Evolutionary conservation across 2,329 filamentous ascomycete species (phyloP).

Genomic region (Immersiporthe knoxdaviesiana): DNA sequence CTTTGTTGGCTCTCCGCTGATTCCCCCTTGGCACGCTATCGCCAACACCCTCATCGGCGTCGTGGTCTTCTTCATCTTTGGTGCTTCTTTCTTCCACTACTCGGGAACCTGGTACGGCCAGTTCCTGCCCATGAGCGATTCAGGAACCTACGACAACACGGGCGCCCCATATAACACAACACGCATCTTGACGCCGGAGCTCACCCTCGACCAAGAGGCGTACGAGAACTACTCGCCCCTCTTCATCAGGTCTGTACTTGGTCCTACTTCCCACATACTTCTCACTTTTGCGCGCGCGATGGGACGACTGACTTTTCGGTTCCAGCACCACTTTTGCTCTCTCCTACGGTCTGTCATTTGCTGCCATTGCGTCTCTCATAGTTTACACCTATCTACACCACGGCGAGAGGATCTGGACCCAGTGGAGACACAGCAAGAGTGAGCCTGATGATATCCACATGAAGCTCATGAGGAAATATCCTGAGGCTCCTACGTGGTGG

Average conservation of each 20-base stretch:
- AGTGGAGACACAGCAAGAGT: slow-evolving; percentile 60
- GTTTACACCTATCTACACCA: slow-evolving; percentile 70
- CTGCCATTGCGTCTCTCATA: slow-evolving; percentile 70
- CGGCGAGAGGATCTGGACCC: slow-evolving; percentile 66
- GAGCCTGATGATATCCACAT: slow-evolving; percentile 68
- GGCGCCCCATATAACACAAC: slow-evolving; percentile 66
- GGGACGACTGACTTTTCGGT: not conserved
- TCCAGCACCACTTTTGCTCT: slow-evolving; percentile 70
- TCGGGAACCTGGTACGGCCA: slow-evolving; percentile 65
- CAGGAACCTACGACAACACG: slow-evolving; percentile 72
- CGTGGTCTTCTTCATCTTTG: slow-evolving; percentile 66
- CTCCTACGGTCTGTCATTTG: slow-evolving; percentile 73
- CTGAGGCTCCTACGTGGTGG: slow-evolving; percentile 67
- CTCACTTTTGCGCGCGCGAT: not conserved
- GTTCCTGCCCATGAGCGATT: slow-evolving; percentile 71
- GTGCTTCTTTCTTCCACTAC: slow-evolving; percentile 65
- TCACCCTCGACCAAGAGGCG: slow-evolving; percentile 63
- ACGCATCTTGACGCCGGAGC: slow-evolving; percentile 63
- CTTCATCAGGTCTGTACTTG: slow-evolving; percentile 56
- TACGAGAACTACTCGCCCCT: slow-evolving; percentile 71
- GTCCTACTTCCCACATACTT: not conserved
- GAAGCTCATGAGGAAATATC: slow-evolving; percentile 66
- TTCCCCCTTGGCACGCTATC: slow-evolving; percentile 74
- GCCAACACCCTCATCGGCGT: slow-evolving; percentile 73
- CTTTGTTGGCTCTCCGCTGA: slow-evolving; percentile 68